Percentiles rank a stretch among this genome's conserved stretches.
Conservation (phyloP, 208 protist species). For the Eutreptiella sp. region DNA sequence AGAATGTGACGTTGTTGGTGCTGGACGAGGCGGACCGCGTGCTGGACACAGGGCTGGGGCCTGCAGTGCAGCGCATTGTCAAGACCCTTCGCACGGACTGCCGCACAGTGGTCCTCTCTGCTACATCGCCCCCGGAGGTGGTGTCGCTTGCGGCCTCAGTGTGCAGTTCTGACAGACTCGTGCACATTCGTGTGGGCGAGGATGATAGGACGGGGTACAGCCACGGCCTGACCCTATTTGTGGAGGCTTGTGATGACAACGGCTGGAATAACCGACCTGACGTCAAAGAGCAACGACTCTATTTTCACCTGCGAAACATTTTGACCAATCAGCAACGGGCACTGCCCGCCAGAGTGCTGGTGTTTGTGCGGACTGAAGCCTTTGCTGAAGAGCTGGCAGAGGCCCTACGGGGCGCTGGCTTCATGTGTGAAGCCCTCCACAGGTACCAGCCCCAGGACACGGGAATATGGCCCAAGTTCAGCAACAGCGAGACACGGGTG, state of each 20-base stretch:
- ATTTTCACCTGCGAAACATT: conserved; percentile 42
- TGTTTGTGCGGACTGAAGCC: conserved; percentile 71
- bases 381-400: neutral
- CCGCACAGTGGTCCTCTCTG: conserved; percentile 68
- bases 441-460: conserved; percentile 69
- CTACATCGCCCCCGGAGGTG: conserved; percentile 75
- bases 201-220: neutral
- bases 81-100: conserved; percentile 23
- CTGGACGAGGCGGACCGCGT: conserved; percentile 48
- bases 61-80: conserved; percentile 29
- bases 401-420: conserved; percentile 32
- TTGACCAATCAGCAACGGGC: conserved; percentile 43
- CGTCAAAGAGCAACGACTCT: conserved; percentile 40
- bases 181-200: conserved; percentile 33
- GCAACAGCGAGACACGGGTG: neutral
- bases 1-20: conserved; percentile 64
- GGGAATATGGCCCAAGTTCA: conserved; percentile 30
- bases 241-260: conserved; percentile 22
- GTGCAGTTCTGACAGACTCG: conserved; percentile 35
- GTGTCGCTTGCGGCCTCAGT: conserved; percentile 45
- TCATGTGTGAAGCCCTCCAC: conserved; percentile 87
- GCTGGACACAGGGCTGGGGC: conserved; percentile 40
- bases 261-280: conserved; percentile 6
- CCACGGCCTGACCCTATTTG: conserved; percentile 28
- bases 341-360: conserved; percentile 52